Evolutionary conservation across 2,329 filamentous ascomycete species (phyloP).

Genomic region (Pseudocercospora fijiensis): DNA sequence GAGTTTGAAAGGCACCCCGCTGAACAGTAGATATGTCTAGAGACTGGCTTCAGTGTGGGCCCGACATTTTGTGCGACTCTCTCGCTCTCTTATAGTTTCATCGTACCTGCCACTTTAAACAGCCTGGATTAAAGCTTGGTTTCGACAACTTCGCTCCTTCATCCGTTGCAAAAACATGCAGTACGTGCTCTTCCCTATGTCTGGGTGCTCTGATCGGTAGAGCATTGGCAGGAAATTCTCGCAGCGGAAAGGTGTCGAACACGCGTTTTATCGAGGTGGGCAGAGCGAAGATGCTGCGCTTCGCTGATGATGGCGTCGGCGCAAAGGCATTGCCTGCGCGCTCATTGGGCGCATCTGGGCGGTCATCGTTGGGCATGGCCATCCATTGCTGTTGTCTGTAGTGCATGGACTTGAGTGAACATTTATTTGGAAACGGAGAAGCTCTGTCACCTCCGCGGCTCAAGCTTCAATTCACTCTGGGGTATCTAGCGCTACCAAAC

Average conservation of each 20-base stretch:
- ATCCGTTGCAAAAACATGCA: slow-evolving; percentile 75
- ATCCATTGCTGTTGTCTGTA: not conserved
- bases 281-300: slow-evolving; percentile 50
- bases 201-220: slow-evolving; percentile 64
- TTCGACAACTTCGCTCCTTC: slow-evolving; percentile 60
- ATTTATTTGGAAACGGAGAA: not conserved
- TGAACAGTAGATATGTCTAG: slow-evolving; percentile 82
- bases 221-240: slow-evolving; percentile 70
- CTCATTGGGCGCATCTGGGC: not conserved
- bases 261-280: slow-evolving; percentile 76
- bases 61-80: not conserved
- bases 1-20: slow-evolving; percentile 64
- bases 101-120: slow-evolving; percentile 92
- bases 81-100: not conserved
- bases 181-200: slow-evolving; percentile 52
- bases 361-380: slow-evolving; percentile 7
- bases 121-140: slow-evolving; percentile 87
- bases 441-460: not conserved
- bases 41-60: not conserved
- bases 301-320: not conserved
- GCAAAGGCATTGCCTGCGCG: not conserved
- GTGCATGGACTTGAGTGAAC: not conserved
- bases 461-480: not conserved
- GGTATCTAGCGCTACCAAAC: not conserved
- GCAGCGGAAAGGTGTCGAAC: slow-evolving; percentile 80